These are phyloP conservation scores for Filosporella fistucella DNA, from an alignment of 495 filamentous ascomycete species.

Conservation along the genomic window DNA sequence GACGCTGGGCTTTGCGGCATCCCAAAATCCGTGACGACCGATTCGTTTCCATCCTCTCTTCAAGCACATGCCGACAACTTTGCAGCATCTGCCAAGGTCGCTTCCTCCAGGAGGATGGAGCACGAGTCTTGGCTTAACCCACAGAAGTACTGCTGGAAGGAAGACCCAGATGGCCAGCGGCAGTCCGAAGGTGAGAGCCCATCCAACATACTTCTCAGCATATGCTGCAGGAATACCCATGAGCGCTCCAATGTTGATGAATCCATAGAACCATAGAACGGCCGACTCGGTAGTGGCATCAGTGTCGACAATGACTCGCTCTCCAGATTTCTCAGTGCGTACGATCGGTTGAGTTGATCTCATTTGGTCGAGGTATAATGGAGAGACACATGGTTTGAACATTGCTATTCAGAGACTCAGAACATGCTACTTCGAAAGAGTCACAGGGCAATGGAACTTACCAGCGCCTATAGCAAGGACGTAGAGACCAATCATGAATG, in stretches of 20 bases:
- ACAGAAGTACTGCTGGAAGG: conserved; percentile 44
- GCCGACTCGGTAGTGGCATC: conserved; percentile 53
- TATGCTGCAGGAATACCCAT: conserved; percentile 38
- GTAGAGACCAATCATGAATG: conserved; percentile 54
- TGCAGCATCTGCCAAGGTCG: conserved; percentile 50
- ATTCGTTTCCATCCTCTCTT: conserved; percentile 47
- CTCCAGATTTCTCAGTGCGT: conserved; percentile 42
- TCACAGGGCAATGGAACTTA: conserved; percentile 47
- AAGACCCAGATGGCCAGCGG: conserved; percentile 54
- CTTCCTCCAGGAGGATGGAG: conserved; percentile 45
- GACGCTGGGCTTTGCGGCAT: conserved; percentile 56
- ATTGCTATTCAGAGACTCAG: conserved; percentile 27
- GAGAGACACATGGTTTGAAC: conserved; percentile 60
- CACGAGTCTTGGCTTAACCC: conserved; percentile 41
- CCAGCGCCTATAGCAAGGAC: conserved; percentile 59
- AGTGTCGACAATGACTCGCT: conserved; percentile 56
- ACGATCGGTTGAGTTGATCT: conserved; percentile 35
- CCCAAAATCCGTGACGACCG: conserved; percentile 56
- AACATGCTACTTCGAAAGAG: conserved; percentile 18
- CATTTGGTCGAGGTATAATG: conserved; percentile 53
- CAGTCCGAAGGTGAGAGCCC: conserved; percentile 68
- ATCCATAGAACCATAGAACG: conserved; percentile 59
- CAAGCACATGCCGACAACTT: conserved; percentile 45
- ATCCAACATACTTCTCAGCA: conserved; percentile 69
- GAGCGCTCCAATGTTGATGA: conserved; percentile 56